Evolutionary conservation across 306 rosid species (phyloP), one percentile per base, ranked within the genome.

Genomic region (Rosa chinensis): DNA sequence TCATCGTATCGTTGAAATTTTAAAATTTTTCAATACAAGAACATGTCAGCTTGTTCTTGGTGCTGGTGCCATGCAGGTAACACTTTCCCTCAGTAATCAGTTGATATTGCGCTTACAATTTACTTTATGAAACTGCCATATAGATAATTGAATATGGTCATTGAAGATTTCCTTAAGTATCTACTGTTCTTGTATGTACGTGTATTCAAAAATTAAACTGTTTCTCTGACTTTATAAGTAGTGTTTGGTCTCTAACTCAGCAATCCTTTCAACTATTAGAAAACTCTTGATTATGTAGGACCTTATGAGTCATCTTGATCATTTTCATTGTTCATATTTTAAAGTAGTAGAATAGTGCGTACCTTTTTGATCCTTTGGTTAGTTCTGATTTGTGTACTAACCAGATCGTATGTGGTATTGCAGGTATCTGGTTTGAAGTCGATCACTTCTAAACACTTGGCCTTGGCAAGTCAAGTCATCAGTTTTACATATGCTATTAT

Each of bases 11-110:
- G 98, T 89, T 10, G 99, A 96, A 81, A 91, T 91, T 70, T 86
- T 96, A 84, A 96, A 96, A 86, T 90, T 90, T 87, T 96, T 93
- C 90, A 96, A 96, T 88, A 96, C 99, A 62, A 86, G 99, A 84
- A 93, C 99, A 11, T 96, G 99, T 79, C 99, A 96, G 76, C 97
- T 96, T 87, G 99, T 96, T 81, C 98, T 96, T 70, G 99, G 99
- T 73, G 99, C 99, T 62, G 98, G 98, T 74, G 99, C 99, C 66
- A 96, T 96, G 99, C 99, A 96, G 99, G 99, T 96, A 52, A 77
- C 68, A 77, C 68, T 73, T 71, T 68, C 67, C 72, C 18, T 35
- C 43, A 59, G 32, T 68, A 3, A 12, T 66, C 23, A 9, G 78
- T 77, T 66, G 69, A 76, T 77, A 14, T 63, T 73, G 66, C 66